Percentiles rank a stretch among this genome's conserved stretches.
Evolutionary conservation across 1,284 basidiomycete genomes (phyloP).

Genomic region (Gymnopus androsaceus): DNA sequence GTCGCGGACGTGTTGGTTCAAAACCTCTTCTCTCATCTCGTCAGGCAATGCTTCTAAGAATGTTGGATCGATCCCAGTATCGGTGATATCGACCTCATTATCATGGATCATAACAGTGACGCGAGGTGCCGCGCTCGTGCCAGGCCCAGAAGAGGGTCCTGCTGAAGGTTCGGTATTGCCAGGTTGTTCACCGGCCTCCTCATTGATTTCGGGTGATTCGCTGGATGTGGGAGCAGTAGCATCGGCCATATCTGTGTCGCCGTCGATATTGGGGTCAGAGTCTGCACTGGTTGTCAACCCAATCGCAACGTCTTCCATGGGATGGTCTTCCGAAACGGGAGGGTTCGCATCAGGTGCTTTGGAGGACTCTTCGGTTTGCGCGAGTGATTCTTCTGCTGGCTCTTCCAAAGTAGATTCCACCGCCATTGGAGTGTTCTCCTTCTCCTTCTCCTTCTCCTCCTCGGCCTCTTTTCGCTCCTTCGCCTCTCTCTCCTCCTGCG

Average conservation of each 20-base stretch:
- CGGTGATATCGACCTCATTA: constrained; percentile 95
- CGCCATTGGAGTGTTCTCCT: constrained; percentile 23
- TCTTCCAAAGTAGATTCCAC: background rate
- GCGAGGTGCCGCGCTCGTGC: constrained; percentile 41
- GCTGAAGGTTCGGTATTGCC: constrained; percentile 9
- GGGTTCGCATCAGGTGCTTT: background rate
- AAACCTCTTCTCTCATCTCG: constrained; percentile 97
- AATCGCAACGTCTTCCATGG: constrained; percentile 23
- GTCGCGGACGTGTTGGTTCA: constrained; percentile 96
- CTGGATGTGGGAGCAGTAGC: constrained; percentile 18
- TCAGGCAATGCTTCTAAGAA: constrained; percentile 98
- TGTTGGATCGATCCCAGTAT: constrained; percentile 97
- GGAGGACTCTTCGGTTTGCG: background rate
- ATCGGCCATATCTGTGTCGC: constrained; percentile 48
- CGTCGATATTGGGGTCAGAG: constrained; percentile 39
- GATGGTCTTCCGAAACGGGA: constrained; percentile 22
- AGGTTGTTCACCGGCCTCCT: constrained; percentile 15
- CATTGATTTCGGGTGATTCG: background rate
- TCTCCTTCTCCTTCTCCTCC: constrained; percentile 37
- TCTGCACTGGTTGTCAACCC: background rate
- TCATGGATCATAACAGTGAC: constrained; percentile 90
- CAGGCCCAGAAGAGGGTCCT: constrained; percentile 21
- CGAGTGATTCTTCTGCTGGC: background rate
- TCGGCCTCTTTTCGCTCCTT: constrained; percentile 31
- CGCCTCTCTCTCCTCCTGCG: constrained; percentile 40